Evolutionary conservation across 768 basidiomycete genomes (phyloP).

Genomic region (Tylopilus intermedius): DNA sequence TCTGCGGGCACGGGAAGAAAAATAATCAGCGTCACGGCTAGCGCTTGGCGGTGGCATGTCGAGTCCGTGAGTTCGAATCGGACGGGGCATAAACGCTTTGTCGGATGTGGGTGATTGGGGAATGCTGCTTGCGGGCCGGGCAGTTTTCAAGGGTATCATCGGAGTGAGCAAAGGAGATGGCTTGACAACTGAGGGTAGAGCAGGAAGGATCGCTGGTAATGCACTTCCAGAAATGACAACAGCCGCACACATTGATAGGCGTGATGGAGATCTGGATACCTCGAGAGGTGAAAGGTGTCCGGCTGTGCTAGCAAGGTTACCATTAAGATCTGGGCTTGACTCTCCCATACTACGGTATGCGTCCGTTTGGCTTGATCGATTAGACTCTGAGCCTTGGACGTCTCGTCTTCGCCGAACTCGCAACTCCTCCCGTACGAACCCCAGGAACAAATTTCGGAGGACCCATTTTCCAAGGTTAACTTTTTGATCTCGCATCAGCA

Average conservation of each 20-base stretch:
- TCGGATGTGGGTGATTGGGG: conserved; percentile 41
- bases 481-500: conserved; percentile 28
- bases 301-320: conserved; percentile 11
- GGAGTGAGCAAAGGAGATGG: conserved; percentile 57
- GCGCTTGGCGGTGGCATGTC: conserved; percentile 32
- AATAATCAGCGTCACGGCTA: conserved; percentile 47
- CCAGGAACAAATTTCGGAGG: conserved; percentile 75
- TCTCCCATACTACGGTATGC: conserved; percentile 23
- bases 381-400: conserved; percentile 15
- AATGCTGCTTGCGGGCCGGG: conserved; percentile 32
- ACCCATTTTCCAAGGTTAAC: conserved; percentile 94
- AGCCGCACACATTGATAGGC: conserved; percentile 31
- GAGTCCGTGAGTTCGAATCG: conserved; percentile 41
- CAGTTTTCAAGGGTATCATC: conserved; percentile 46
- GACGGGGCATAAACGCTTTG: conserved; percentile 29
- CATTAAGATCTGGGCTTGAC: conserved; percentile 24
- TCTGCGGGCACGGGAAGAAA: conserved; percentile 42
- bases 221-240: conserved; percentile 63
- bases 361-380: conserved; percentile 10
- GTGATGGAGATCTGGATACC: conserved; percentile 21
- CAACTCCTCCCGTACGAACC: conserved; percentile 70
- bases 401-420: conserved; percentile 37
- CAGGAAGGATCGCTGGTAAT: conserved; percentile 58
- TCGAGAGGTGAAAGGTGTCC: conserved; percentile 30
- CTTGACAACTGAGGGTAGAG: conserved; percentile 38